phyloP scores from a whole-genome alignment of 345 rosid species.

The Linum lewisii region DNA sequence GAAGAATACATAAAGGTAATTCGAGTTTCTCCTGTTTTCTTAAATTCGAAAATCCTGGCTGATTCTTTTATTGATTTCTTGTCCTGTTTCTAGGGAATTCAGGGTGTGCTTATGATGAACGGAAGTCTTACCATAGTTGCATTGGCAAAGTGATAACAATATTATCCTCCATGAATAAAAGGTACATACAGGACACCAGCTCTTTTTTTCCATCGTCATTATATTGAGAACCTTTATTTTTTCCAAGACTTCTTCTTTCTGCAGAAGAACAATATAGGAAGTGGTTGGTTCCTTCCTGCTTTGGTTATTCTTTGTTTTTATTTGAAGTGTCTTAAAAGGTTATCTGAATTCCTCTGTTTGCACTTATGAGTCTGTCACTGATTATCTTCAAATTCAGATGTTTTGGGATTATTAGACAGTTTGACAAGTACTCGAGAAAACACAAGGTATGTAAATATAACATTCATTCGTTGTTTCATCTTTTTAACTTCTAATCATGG shows the following conservation, averaged over 20 bases:
- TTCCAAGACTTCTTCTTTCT: not conserved
- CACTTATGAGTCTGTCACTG: not conserved
- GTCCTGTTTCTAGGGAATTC: slow-evolving; percentile 36
- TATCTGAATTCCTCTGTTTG: not conserved
- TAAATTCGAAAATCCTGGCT: not conserved
- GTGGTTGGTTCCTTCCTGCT: no score
- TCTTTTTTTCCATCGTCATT: not conserved
- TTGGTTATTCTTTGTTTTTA: no score
- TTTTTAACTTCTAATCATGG: not conserved
- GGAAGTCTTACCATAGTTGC: slow-evolving; percentile 31
- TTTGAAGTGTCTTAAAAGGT: no score
- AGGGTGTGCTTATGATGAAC: slow-evolving; percentile 21
- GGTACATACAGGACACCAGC: slow-evolving; percentile 25
- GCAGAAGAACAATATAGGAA: no score
- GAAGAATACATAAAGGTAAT: slow-evolving; percentile 45
- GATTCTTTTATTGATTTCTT: not conserved
- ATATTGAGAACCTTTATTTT: not conserved
- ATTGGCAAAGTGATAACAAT: slow-evolving; percentile 59
- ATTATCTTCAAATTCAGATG: slow-evolving; percentile 28
- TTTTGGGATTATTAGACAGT: slow-evolving; percentile 58
- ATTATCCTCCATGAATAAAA: slow-evolving; percentile 34
- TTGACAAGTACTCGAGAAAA: slow-evolving; percentile 46
- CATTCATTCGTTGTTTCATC: not conserved
- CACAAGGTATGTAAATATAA: slow-evolving; percentile 50
- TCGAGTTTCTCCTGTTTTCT: slow-evolving; percentile 2